A percentile compares a stretch with the other conserved stretches of the same genome.
Evolutionary conservation across 1,139 yeast genomes (phyloP).

Genomic region (Lodderomyces margitis): DNA sequence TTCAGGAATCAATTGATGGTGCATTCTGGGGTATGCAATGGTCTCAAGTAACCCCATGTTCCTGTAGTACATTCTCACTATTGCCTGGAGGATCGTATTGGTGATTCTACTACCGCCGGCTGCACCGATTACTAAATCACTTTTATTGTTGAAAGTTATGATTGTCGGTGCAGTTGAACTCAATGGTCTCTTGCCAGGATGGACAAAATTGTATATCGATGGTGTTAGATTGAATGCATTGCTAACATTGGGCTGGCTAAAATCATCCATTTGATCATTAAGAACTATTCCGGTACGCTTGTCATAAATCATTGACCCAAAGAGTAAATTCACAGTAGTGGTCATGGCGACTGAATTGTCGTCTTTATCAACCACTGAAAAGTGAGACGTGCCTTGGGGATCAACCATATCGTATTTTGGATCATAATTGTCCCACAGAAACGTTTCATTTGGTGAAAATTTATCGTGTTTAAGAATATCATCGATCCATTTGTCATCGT

Average conservation of each 20-base stretch:
- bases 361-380: conserved; percentile 69
- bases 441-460: conserved; percentile 54
- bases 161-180: conserved; percentile 83
- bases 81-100: conserved; percentile 81
- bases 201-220: conserved; percentile 72
- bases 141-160: conserved; percentile 43
- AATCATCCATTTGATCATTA: conserved; percentile 95
- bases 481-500: conserved; percentile 53
- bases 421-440: conserved; percentile 67
- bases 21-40: conserved; percentile 76
- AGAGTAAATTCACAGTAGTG: conserved; percentile 81
- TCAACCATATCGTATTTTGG: conserved; percentile 75
- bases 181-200: conserved; percentile 77
- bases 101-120: conserved; percentile 92
- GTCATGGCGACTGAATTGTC: conserved; percentile 82
- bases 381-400: conserved; percentile 88
- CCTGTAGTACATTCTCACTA: conserved; percentile 62
- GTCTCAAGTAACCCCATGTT: conserved; percentile 60
- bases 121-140: conserved; percentile 79
- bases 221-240: conserved; percentile 84
- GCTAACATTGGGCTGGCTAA: conserved; percentile 65
- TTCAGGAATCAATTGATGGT: conserved; percentile 87
- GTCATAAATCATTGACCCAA: conserved; percentile 83
- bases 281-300: conserved; percentile 76
- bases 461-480: conserved; percentile 43